phyloP scores from a whole-genome alignment of 2,329 filamentous ascomycete genomes.

The Paraphaeosphaeria sporulosa region DNA sequence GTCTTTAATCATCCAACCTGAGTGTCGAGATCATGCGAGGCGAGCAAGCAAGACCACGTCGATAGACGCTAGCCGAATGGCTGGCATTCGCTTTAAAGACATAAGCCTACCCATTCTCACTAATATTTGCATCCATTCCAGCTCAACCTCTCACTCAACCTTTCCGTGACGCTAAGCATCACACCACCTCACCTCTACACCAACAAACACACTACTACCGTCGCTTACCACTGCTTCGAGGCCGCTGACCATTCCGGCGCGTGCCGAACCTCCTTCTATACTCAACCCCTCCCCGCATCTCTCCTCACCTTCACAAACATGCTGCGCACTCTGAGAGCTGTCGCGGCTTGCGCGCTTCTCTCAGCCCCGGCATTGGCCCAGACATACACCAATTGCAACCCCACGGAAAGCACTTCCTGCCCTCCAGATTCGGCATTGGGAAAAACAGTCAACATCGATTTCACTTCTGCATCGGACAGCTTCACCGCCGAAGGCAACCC shows the following conservation, averaged over 20 bases:
- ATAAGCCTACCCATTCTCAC: neutral
- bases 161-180: conserved; percentile 28
- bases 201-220: neutral
- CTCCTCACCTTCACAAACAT: conserved; percentile 25
- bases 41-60: conserved; percentile 33
- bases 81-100: conserved; percentile 40
- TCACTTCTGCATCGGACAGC: conserved; percentile 77
- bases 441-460: conserved; percentile 83
- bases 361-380: conserved; percentile 54
- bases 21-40: conserved; percentile 33
- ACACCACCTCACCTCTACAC: neutral
- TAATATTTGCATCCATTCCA: conserved; percentile 5
- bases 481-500: conserved; percentile 76
- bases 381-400: conserved; percentile 65
- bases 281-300: conserved; percentile 10
- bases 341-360: conserved; percentile 52
- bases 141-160: conserved; percentile 29
- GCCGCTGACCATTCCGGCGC: conserved; percentile 7
- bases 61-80: conserved; percentile 39
- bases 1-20: conserved; percentile 40
- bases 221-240: neutral
- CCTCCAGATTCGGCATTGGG: conserved; percentile 81
- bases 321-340: conserved; percentile 41
- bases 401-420: conserved; percentile 65
- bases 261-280: neutral